Evolutionary conservation across 2,329 filamentous ascomycete species (phyloP), one percentile per base, ranked within the genome.

Genomic region (Sporothrix brunneoviolacea): DNA sequence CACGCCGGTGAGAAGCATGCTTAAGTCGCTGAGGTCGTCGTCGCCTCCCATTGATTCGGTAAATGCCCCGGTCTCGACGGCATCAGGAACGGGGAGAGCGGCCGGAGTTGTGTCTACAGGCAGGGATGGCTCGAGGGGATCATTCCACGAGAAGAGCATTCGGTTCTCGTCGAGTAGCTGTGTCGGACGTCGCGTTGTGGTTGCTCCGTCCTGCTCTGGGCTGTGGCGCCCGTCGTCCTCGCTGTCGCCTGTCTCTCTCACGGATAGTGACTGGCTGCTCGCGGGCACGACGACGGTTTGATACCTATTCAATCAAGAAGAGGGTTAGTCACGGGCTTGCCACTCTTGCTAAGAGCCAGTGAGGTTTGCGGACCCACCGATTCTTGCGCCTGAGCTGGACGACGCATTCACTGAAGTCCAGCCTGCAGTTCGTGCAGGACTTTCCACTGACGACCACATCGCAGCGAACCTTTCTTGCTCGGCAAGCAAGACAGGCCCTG

Each of bases 401-500:
- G 12, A 52, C 40, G 27, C 52, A 54, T n/a, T 49, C 48, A n/a
- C 37, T 47, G 8, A 30, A 38, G 35, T 54, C 52, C 3, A 52
- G 48, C 7, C 39, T 36, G 45, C 52, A 54, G 49, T 54, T 52
- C 12, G 45, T 37, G 33, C 52, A 54, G 9, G 52, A 49, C 18
- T 52, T 51, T 22, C 52, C 52, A 28, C 41, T 21, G 24, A 52
- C 19, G 15, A 50, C 33, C 8, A 54, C 52, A 27, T 54, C 52
- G 37, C 52, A 54, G n/a, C 52, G 52, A 7, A 54, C 49, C 38
- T 54, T 54, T 10, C 52, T 39, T 30, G 41, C 47, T 4, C 52
- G 24, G 32, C 52, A 54, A 3, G 42, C 37, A 4, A 54, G 27
- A 19, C 52, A 54, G 21, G 52, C 52, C 7, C 45, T 28, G 12